phyloP scores from a whole-genome alignment of 805 yeast genomes.

The Sugiyamaella boreocaroliniensis region DNA sequence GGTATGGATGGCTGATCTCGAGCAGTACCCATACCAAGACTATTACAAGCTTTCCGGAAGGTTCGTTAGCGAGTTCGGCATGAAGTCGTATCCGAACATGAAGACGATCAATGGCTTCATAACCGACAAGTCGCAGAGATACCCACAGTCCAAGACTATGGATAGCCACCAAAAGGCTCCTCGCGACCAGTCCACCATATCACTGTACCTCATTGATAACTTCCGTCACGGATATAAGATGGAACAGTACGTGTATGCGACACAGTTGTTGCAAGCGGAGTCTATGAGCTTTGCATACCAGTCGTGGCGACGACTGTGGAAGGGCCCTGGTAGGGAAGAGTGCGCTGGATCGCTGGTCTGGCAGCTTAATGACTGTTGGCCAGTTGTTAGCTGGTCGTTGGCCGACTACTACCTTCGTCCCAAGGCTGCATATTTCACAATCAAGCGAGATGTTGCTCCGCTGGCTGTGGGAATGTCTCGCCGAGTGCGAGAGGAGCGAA shows the following conservation, averaged over 20 bases:
- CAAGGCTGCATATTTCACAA: slow-evolving; percentile 41
- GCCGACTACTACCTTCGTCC: slow-evolving; percentile 38
- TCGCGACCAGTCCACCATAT: slow-evolving; percentile 39
- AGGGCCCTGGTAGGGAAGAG: slow-evolving; percentile 29
- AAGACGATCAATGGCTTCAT: slow-evolving; percentile 34
- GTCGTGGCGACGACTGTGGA: slow-evolving; percentile 42
- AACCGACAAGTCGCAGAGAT: slow-evolving; percentile 33
- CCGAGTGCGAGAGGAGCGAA: not conserved
- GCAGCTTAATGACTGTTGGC: slow-evolving; percentile 51
- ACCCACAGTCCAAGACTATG: slow-evolving; percentile 39
- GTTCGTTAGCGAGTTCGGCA: slow-evolving; percentile 48
- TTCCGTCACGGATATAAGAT: slow-evolving; percentile 26
- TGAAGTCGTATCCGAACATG: slow-evolving; percentile 40
- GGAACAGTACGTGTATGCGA: slow-evolving; percentile 41
- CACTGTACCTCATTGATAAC: slow-evolving; percentile 41
- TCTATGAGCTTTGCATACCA: slow-evolving; percentile 40
- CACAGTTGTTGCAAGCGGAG: slow-evolving; percentile 47
- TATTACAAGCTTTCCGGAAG: slow-evolving; percentile 40
- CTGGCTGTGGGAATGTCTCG: slow-evolving; percentile 32
- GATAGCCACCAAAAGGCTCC: slow-evolving; percentile 45
- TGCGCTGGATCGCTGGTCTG: slow-evolving; percentile 45
- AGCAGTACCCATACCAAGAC: slow-evolving; percentile 37
- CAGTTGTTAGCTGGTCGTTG: slow-evolving; percentile 43
- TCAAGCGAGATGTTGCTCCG: slow-evolving; percentile 37
- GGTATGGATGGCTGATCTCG: slow-evolving; percentile 47